These are phyloP conservation scores for Dissophora ornata DNA, from an alignment of 192 early-diverging fungal genomes.

Conservation along the genomic window DNA sequence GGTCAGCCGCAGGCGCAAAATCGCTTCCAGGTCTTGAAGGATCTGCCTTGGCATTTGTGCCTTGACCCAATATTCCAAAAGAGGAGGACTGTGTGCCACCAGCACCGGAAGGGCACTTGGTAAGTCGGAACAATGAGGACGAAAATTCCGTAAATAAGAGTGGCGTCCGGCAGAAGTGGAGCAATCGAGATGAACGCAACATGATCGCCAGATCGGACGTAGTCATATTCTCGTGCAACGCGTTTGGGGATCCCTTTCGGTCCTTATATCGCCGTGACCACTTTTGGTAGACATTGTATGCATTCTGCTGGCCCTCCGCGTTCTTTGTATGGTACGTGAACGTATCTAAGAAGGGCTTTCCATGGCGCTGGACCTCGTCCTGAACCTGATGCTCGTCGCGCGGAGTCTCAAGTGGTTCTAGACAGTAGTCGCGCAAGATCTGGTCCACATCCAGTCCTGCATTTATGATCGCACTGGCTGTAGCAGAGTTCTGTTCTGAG, in stretches of 20 bases:
- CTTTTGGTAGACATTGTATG: slow-evolving; percentile 64
- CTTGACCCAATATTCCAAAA: background rate
- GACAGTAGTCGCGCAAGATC: slow-evolving; percentile 44
- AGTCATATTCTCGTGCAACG: slow-evolving; percentile 58
- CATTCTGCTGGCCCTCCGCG: slow-evolving; percentile 65
- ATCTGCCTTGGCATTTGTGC: background rate
- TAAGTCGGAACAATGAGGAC: slow-evolving; percentile 22
- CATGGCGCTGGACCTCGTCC: slow-evolving; percentile 65
- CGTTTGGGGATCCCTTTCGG: slow-evolving; percentile 39
- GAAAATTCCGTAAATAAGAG: slow-evolving; percentile 59
- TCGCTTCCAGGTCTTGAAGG: background rate
- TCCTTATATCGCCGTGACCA: slow-evolving; percentile 64
- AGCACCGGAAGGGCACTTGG: background rate
- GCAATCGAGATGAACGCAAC: slow-evolving; percentile 63
- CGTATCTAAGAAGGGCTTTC: slow-evolving; percentile 62
- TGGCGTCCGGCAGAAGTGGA: slow-evolving; percentile 71
- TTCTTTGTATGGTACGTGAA: slow-evolving; percentile 60
- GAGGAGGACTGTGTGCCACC: background rate
- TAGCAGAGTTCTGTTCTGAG: slow-evolving; percentile 17
- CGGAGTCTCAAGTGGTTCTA: slow-evolving; percentile 30
- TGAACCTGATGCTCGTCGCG: slow-evolving; percentile 36
- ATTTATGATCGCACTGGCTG: background rate
- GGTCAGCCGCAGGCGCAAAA: slow-evolving; percentile 21
- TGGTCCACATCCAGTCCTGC: slow-evolving; percentile 47
- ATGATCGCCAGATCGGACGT: slow-evolving; percentile 61